Base-by-base conservation (phyloP, 2,329 filamentous ascomycete genomes). In the Dactylonectria estremocensis region DNA sequence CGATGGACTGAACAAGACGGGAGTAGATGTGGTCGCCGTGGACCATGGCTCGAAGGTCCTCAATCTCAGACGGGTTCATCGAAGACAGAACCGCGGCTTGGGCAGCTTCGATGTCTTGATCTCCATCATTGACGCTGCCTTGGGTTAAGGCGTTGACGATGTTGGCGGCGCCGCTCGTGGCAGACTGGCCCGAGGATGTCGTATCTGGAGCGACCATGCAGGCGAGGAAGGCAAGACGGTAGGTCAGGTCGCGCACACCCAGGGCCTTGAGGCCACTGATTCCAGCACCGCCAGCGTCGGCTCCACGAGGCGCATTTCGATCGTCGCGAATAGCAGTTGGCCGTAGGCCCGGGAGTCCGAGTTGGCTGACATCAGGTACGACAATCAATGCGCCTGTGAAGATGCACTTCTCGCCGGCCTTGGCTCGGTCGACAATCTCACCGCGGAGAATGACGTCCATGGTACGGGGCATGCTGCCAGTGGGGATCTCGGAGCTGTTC, bases 401-500 rank as follows among this genome's bases (percentile, higher is more conserved):
- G 77, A 99, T 94, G 80, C 96, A 99, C 82, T 97, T 98, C 82
- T 99, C 96, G 71, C 96, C 96, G 55, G 96, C 96, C 84, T 98
- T 98, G 59, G 95, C 95, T 58, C 96, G 91, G 77, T 99, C 96
- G 28, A 99, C 96, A 84, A 99, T 98, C 80, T 99, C 96, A 77
- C 96, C 96, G 68, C 96, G 92, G 37, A 99, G 83, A 73, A 99
- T 98, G 48, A 99, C 93, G 77, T 99, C 96, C 90, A 99, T 96
- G 3, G 96, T 99, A 67, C 96, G 90, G 24, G 96, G 96, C 96
- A 99, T 99, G 83, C 95, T 98, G 61, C 96, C 96, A 0, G 96
- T 99, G 0, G 96, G 96, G 43, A 99, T 99, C 80, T 99, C 96
- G 4, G 95, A 95, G 73, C 95, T 97, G 84, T 98, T 99, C 82